A percentile compares a stretch with the other conserved stretches of the same genome.
Conservation (phyloP, 345 rosid genomes). For the Erodium maritimum region DNA sequence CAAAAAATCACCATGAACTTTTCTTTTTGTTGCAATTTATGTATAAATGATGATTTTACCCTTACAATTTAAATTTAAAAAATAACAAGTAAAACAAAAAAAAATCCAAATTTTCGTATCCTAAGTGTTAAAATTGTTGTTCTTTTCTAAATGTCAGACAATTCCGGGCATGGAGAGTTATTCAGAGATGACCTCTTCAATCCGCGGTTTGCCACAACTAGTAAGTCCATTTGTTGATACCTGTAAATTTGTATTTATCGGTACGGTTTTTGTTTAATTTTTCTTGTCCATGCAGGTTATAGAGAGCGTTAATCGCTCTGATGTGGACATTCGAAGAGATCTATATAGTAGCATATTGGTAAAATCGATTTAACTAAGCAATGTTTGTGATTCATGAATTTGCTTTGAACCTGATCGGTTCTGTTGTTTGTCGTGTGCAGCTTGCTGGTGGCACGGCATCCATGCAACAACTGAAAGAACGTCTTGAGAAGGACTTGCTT, state of each 20-base stretch:
- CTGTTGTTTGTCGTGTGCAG: slow-evolving; percentile 24
- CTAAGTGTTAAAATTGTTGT: no score
- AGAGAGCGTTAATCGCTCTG: slow-evolving; percentile 90
- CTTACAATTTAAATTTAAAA: no score
- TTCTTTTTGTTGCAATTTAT: no score
- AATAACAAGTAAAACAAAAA: no score
- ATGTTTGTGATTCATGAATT: not conserved
- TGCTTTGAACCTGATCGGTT: slow-evolving; percentile 4
- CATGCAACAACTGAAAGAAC: slow-evolving; percentile 97
- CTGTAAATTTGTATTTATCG: not conserved
- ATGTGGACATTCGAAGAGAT: slow-evolving; percentile 91
- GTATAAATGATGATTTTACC: no score
- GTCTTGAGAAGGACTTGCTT: slow-evolving; percentile 90
- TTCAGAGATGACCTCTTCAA: slow-evolving; percentile 41
- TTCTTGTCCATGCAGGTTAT: slow-evolving; percentile 46
- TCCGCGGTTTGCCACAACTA: slow-evolving; percentile 92
- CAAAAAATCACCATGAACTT: no score
- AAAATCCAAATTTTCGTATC: no score
- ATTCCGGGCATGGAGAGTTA: slow-evolving; percentile 80
- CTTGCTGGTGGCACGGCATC: slow-evolving; percentile 99
- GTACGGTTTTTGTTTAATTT: not conserved
- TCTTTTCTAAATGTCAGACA: slow-evolving; percentile 35
- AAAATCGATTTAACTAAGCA: slow-evolving; percentile 9
- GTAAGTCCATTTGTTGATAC: slow-evolving; percentile 24
- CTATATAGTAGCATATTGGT: slow-evolving; percentile 90